These are phyloP conservation scores for Coleophoma cylindrospora DNA, from an alignment of 2,329 filamentous ascomycete genomes.

Conservation along the genomic window DNA sequence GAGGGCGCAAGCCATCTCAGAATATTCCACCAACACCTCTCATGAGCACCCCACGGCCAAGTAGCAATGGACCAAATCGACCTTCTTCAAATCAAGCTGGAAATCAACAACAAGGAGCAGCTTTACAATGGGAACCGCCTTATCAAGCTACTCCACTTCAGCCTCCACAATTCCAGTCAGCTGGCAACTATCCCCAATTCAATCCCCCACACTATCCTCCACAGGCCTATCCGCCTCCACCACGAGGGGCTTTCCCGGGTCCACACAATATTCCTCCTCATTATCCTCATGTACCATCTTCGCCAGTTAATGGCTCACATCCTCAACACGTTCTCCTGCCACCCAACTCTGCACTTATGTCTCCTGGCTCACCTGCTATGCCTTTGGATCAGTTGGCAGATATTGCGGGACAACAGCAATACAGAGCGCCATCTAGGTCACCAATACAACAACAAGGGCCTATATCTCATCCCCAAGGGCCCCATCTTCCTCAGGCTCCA, in stretches of 20 bases:
- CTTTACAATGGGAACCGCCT: conserved; percentile 22
- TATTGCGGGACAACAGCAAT: conserved; percentile 23
- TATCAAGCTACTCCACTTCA: conserved; percentile 12
- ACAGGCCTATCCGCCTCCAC: conserved; percentile 8
- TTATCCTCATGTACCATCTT: conserved; percentile 24
- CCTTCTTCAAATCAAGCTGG: conserved; percentile 21
- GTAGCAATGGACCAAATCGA: conserved; percentile 16
- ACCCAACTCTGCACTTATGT: conserved; percentile 13
- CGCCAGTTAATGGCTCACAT: conserved; percentile 18
- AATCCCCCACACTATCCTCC: conserved; percentile 6
- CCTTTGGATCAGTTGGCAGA: conserved; percentile 24
- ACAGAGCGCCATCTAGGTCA: conserved; percentile 20
- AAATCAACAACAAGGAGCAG: conserved; percentile 8
- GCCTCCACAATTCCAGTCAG: conserved; percentile 8
- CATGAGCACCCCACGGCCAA: conserved; percentile 8
- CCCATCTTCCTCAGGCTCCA: conserved; percentile 6
- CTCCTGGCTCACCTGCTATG: conserved; percentile 17
- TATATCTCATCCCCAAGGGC: conserved; percentile 2
- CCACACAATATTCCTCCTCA: conserved; percentile 20
- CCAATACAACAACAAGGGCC: conserved; percentile 18
- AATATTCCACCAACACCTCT: conserved; percentile 8
- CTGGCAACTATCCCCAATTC: conserved; percentile 2
- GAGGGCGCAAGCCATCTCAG: conserved; percentile 4
- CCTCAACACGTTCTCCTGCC: conserved; percentile 17
- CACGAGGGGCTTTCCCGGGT: conserved; percentile 17